Conservation (phyloP, 768 basidiomycete genomes). For the Sporobolomyces roseus region DNA sequence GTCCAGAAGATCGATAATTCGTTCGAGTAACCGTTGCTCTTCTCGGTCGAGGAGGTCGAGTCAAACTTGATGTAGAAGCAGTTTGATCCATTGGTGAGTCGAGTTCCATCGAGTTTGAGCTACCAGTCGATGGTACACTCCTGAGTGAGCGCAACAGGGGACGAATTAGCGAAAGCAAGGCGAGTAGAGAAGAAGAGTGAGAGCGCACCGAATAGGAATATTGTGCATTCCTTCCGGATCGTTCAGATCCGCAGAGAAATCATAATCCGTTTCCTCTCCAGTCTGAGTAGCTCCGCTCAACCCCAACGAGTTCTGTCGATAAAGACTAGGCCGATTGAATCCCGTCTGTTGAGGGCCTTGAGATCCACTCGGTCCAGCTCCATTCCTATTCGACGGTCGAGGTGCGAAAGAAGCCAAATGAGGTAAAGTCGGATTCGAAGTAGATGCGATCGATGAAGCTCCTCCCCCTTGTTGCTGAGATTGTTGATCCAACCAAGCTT, state of each 20-base stretch:
- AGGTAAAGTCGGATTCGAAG: no score
- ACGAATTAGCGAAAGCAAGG: neutral
- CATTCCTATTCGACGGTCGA: no score
- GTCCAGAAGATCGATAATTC: neutral
- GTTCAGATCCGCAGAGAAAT: neutral
- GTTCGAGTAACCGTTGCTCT: conserved; percentile 11
- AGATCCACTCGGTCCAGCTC: no score
- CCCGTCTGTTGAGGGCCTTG: no score
- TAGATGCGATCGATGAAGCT: neutral
- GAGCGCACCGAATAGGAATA: conserved; percentile 7
- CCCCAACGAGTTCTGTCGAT: conserved; percentile 8
- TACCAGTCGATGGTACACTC: neutral
- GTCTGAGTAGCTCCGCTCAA: conserved; percentile 1
- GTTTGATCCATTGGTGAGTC: neutral
- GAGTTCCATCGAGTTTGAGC: neutral
- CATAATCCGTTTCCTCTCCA: no score
- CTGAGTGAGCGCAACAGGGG: neutral
- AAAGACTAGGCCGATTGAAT: neutral
- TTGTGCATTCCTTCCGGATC: conserved; percentile 5
- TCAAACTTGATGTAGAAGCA: no score
- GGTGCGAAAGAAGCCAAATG: no score
- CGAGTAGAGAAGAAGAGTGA: no score
- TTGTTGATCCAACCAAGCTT: neutral
- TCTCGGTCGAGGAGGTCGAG: neutral
- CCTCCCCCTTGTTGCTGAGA: neutral